phyloP scores from a whole-genome alignment of 1,139 yeast genomes.

The Eremothecium cymbalariae region DNA sequence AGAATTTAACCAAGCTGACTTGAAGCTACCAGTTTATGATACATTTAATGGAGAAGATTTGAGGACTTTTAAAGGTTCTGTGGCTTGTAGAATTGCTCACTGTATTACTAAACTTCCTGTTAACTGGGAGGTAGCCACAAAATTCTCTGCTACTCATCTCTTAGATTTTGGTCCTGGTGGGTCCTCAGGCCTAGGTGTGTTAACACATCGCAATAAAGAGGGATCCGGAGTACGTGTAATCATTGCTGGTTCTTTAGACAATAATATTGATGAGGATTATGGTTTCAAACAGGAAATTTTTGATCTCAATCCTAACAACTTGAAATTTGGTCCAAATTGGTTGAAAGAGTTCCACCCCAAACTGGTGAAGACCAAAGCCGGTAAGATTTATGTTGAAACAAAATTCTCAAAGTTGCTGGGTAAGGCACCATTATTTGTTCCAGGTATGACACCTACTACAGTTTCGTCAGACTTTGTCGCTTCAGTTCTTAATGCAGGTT shows the following conservation, averaged over 20 bases:
- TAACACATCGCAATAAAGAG: slow-evolving; percentile 95
- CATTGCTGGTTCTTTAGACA: slow-evolving; percentile 85
- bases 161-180: slow-evolving; percentile 99
- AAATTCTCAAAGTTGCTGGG: slow-evolving; percentile 88
- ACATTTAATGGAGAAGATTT: slow-evolving; percentile 80
- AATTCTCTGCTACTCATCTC: slow-evolving; percentile 74
- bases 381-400: slow-evolving; percentile 81
- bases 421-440: slow-evolving; percentile 93
- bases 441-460: slow-evolving; percentile 99
- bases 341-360: slow-evolving; percentile 79
- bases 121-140: slow-evolving; percentile 87
- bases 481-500: slow-evolving; percentile 91
- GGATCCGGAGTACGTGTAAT: slow-evolving; percentile 96
- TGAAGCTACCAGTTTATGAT: slow-evolving; percentile 84
- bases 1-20: slow-evolving; percentile 45
- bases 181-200: slow-evolving; percentile 88
- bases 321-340: slow-evolving; percentile 89
- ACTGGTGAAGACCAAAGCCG: slow-evolving; percentile 62
- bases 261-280: slow-evolving; percentile 63
- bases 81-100: slow-evolving; percentile 60
- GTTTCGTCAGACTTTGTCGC: slow-evolving; percentile 91
- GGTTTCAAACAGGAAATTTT: slow-evolving; percentile 95
- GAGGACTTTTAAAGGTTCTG: slow-evolving; percentile 44
- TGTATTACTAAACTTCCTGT: slow-evolving; percentile 87
- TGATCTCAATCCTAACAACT: slow-evolving; percentile 53